Evolutionary conservation across 805 yeast species (phyloP).

Genomic region (Cyberlindnera meyerae): DNA sequence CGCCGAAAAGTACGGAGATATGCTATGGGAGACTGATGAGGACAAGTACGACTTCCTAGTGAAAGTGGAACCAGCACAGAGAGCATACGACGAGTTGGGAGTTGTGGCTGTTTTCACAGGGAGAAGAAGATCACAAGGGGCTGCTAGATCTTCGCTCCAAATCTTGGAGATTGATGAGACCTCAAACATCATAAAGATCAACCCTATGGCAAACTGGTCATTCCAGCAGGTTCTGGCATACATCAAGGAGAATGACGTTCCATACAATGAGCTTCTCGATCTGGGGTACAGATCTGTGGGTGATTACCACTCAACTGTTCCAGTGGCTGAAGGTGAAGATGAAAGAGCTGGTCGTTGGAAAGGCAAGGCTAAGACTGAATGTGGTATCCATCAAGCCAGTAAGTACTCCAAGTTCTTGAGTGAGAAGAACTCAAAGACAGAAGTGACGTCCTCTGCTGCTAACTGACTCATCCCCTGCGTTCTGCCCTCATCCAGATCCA

Average conservation of each 20-base stretch:
- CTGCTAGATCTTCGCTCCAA: conserved; percentile 64
- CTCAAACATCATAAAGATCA: conserved; percentile 74
- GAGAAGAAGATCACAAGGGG: conserved; percentile 86
- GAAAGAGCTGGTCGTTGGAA: conserved; percentile 98
- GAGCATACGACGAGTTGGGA: conserved; percentile 70
- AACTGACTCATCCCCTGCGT: too few relatives aligned
- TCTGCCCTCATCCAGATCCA: too few relatives aligned
- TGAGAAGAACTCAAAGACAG: conserved; percentile 5
- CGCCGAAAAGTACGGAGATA: conserved; percentile 61
- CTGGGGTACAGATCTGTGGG: conserved; percentile 89
- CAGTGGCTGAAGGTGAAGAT: conserved; percentile 88
- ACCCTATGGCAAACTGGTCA: conserved; percentile 82
- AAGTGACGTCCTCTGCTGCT: too few relatives aligned
- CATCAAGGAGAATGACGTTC: conserved; percentile 66
- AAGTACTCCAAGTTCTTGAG: conserved; percentile 61
- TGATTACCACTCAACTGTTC: conserved; percentile 91
- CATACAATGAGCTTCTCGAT: conserved; percentile 80
- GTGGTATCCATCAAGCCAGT: conserved; percentile 86
- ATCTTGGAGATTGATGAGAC: conserved; percentile 71
- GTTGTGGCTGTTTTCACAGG: conserved; percentile 92
- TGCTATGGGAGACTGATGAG: conserved; percentile 81
- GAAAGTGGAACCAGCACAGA: conserved; percentile 87
- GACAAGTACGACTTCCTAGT: conserved; percentile 76
- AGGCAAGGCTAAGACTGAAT: conserved; percentile 87
- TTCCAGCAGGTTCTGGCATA: conserved; percentile 68